Evolutionary conservation across 148 eudicot species (phyloP).

Genomic region (Selenicereus undatus): DNA sequence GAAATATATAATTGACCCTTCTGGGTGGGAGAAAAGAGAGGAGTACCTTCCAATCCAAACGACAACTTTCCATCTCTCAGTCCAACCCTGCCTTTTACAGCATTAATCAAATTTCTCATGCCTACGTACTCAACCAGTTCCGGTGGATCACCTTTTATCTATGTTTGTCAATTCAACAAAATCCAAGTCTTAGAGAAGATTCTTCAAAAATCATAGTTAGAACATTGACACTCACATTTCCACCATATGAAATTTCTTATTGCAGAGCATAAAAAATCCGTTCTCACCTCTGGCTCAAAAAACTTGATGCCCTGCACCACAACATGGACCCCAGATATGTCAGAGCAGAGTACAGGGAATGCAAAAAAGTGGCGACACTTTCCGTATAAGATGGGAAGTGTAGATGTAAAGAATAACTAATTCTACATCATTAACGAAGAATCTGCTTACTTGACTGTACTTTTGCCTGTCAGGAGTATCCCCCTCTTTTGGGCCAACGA

Average conservation of each 20-base stretch:
- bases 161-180: constrained; percentile 33
- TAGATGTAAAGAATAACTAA: background rate
- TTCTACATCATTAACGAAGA: background rate
- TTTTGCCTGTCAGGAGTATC: constrained; percentile 95
- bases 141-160: constrained; percentile 98
- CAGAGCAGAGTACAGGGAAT: constrained; percentile 3
- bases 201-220: background rate
- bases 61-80: constrained; percentile 63
- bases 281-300: constrained; percentile 96
- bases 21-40: background rate
- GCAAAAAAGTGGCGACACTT: background rate
- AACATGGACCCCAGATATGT: constrained; percentile 20
- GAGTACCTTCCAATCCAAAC: constrained; percentile 85
- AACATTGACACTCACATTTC: background rate
- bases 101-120: constrained; percentile 83
- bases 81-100: constrained; percentile 59
- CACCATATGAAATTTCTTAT: constrained; percentile 10
- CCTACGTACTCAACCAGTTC: constrained; percentile 90
- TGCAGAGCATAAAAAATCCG: constrained; percentile 21
- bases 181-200: constrained; percentile 13
- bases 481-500: constrained; percentile 97
- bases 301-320: constrained; percentile 89
- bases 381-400: background rate
- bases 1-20: background rate
- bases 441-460: constrained; percentile 73